Evolutionary conservation across 345 rosid species (phyloP), one percentile per base, ranked within the genome.

Genomic region (Limnanthes douglasii): DNA sequence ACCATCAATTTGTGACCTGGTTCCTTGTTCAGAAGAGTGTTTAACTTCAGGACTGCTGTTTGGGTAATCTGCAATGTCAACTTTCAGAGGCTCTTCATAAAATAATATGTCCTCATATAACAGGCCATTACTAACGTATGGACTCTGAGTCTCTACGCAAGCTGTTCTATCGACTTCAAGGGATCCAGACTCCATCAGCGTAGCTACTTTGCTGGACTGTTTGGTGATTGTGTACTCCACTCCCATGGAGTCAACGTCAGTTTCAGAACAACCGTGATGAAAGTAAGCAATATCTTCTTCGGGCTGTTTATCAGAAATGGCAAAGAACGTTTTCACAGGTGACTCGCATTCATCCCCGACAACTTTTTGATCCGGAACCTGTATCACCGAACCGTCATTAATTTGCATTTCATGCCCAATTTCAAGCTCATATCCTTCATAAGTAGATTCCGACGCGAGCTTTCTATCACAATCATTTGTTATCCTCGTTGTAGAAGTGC

Each of bases 321-420:
- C 4, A 27, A 6, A 4, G 6, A 7, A 10, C 8, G 10, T 49
- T 28, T 24, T 33, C n/a, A 15, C 27, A 2, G 38, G 43, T n/a
- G n/a, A n/a, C n/a, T n/a, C n/a, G n/a, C n/a, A n/a, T n/a, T n/a
- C n/a, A n/a, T n/a, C n/a, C n/a, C n/a, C n/a, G n/a, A n/a, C n/a
- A n/a, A n/a, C n/a, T n/a, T n/a, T n/a, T n/a, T n/a, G n/a, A n/a
- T n/a, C n/a, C n/a, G n/a, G 18, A 30, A 51, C 50, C 44, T 34
- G 45, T 56, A 57, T 17, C 34, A 18, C 54, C 41, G 45, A 50
- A 48, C 47, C 54, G 46, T 16, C 50, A 31, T 50, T 35, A 61
- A 34, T 52, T 52, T 43, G 56, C 18, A 43, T 37, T 4, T 31
- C 33, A 20, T 42, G 51, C 43, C 34, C 39, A 26, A 39, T 48